phyloP scores from a whole-genome alignment of 352 stramenopile genomes.

The Elongisporangium anandrum region DNA sequence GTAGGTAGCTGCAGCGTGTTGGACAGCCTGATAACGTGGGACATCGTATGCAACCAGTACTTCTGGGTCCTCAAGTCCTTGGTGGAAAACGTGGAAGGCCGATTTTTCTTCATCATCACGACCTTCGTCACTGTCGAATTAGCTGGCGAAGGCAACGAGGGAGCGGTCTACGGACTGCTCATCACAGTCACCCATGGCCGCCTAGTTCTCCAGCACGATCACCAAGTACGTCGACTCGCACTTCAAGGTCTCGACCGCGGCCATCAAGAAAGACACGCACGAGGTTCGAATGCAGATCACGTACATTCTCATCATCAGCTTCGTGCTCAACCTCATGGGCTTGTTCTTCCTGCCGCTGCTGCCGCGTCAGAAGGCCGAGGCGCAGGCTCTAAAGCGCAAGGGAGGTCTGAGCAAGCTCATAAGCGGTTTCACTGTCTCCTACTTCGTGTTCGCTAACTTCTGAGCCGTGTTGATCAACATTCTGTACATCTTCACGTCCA shows the following conservation, averaged over 20 bases:
- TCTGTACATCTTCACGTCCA: background rate
- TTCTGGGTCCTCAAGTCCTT: constrained; percentile 12
- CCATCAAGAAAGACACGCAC: constrained; percentile 14
- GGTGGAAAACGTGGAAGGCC: background rate
- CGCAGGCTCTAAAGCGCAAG: constrained; percentile 8
- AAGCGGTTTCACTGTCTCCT: constrained; percentile 13
- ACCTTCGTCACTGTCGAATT: constrained; percentile 18
- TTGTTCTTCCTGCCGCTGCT: constrained; percentile 16
- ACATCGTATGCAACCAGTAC: constrained; percentile 17
- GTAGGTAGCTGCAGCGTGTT: too few relatives aligned
- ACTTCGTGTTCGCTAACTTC: constrained; percentile 1
- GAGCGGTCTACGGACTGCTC: constrained; percentile 17
- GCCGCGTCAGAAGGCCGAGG: constrained; percentile 19
- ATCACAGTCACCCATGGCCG: constrained; percentile 23
- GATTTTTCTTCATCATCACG: constrained; percentile 13
- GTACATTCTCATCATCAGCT: constrained; percentile 15
- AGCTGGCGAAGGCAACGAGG: constrained; percentile 16
- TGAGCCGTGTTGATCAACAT: background rate
- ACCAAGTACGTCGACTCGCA: constrained; percentile 24
- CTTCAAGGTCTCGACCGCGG: constrained; percentile 18
- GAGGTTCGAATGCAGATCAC: constrained; percentile 13
- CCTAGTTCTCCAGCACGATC: constrained; percentile 22
- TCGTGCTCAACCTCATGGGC: constrained; percentile 5
- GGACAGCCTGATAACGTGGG: constrained; percentile 2
- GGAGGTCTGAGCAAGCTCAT: constrained; percentile 16